These are phyloP conservation scores for Aspergillus hiratsukae DNA, from an alignment of 2,329 filamentous ascomycete genomes.

Conservation along the genomic window DNA sequence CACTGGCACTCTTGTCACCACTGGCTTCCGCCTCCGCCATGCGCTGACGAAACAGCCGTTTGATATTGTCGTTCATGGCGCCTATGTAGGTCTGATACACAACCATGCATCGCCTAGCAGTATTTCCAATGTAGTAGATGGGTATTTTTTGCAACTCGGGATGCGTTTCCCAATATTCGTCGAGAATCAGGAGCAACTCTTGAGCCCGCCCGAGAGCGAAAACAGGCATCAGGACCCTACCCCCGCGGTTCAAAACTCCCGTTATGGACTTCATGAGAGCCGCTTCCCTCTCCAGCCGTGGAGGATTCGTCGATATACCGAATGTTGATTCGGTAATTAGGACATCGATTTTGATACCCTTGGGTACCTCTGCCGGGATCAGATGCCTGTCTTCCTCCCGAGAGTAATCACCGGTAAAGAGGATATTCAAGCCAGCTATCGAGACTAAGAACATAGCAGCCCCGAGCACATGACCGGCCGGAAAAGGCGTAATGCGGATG, in stretches of 20 bases:
- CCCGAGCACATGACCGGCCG: conserved; percentile 94
- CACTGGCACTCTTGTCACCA: conserved; percentile 65
- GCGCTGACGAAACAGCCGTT: conserved; percentile 83
- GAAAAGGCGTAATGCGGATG: conserved; percentile 93
- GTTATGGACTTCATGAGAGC: conserved; percentile 96
- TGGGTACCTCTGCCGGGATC: conserved; percentile 86
- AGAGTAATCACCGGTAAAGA: conserved; percentile 98
- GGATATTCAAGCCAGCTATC: conserved; percentile 91
- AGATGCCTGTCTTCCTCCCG: conserved; percentile 93
- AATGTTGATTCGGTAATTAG: conserved; percentile 98
- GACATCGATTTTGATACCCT: conserved; percentile 86
- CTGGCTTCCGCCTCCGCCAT: conserved; percentile 86
- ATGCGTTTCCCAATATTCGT: conserved; percentile 95
- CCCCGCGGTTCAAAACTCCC: conserved; percentile 81
- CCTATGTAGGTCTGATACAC: conserved; percentile 98
- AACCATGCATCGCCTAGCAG: conserved; percentile 95
- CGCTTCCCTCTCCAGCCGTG: conserved; percentile 83
- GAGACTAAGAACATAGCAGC: conserved; percentile 98
- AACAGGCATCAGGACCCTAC: conserved; percentile 88
- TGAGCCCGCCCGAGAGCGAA: conserved; percentile 93
- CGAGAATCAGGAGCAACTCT: conserved; percentile 86
- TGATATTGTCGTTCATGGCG: conserved; percentile 99
- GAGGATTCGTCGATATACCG: conserved; percentile 89
- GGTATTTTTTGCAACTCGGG: conserved; percentile 82
- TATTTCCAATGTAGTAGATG: conserved; percentile 95